A percentile compares a stretch with the other conserved stretches of the same genome.
phyloP scores from a whole-genome alignment of 2,329 filamentous ascomycete species.

The Colletotrichum euphorbiae region DNA sequence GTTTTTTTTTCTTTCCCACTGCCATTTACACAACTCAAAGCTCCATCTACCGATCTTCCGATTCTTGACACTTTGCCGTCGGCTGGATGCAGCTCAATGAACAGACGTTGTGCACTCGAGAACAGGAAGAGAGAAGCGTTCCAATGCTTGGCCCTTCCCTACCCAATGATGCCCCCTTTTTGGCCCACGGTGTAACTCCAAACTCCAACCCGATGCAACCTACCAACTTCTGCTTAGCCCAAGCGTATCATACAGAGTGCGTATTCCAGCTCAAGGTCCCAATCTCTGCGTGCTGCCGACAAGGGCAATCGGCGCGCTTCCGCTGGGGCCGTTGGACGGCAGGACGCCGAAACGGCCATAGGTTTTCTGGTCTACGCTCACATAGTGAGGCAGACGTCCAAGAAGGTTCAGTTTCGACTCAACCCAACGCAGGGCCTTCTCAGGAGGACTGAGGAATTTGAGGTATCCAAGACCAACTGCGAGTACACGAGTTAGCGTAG shows the following conservation, averaged over 20 bases:
- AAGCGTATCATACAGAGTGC: conserved; percentile 15
- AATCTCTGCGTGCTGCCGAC: conserved; percentile 75
- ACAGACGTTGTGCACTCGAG: background rate
- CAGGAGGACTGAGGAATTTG: conserved; percentile 88
- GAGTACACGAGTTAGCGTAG: background rate
- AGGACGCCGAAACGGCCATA: conserved; percentile 93
- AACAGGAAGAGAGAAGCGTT: background rate
- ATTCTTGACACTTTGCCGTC: no score
- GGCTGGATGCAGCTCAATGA: background rate
- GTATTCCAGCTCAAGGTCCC: conserved; percentile 65
- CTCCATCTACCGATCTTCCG: no score
- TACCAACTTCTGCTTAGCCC: background rate
- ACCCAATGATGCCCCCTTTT: background rate
- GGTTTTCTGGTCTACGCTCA: conserved; percentile 95
- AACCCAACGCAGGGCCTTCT: conserved; percentile 87
- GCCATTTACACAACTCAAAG: no score
- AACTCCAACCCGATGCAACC: conserved; percentile 28
- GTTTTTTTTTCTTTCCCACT: no score
- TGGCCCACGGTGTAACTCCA: conserved; percentile 16
- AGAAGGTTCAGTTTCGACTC: conserved; percentile 90
- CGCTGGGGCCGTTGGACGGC: conserved; percentile 64
- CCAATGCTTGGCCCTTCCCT: background rate
- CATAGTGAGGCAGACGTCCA: conserved; percentile 87
- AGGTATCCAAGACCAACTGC: conserved; percentile 87
- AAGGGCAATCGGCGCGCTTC: conserved; percentile 68